Conservation (phyloP, 495 filamentous ascomycete genomes). For the Tirmania nivea region DNA sequence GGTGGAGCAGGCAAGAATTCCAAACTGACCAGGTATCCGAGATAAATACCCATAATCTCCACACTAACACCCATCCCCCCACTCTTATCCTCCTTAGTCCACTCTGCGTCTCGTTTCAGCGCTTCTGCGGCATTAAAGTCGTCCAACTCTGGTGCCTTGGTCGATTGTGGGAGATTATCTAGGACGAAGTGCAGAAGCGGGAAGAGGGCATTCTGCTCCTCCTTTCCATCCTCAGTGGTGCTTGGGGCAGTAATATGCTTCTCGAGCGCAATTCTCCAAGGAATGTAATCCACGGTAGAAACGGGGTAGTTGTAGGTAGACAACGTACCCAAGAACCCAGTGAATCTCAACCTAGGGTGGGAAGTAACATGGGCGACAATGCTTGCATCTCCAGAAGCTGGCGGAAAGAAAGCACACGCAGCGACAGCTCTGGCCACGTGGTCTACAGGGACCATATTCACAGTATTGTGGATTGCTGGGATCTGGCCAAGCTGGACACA, state of each 20-base stretch:
- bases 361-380: constrained; percentile 54
- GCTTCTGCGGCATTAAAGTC: constrained; percentile 47
- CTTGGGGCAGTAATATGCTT: constrained; percentile 18
- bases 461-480: constrained; percentile 63
- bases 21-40: constrained; percentile 46
- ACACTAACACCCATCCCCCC: constrained; percentile 41
- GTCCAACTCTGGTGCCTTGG: constrained; percentile 60
- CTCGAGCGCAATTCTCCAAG: constrained; percentile 22
- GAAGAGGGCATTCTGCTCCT: constrained; percentile 26
- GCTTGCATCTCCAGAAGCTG: constrained; percentile 25
- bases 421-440: constrained; percentile 64
- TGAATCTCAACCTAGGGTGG: constrained; percentile 60
- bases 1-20: constrained; percentile 45
- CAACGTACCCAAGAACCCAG: constrained; percentile 49
- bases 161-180: constrained; percentile 53
- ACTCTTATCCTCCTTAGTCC: constrained; percentile 41
- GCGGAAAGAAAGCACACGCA: constrained; percentile 43
- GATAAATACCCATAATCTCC: constrained; percentile 48
- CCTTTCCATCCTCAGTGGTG: constrained; percentile 5
- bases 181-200: constrained; percentile 73
- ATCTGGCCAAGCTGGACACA: constrained; percentile 56
- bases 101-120: constrained; percentile 37
- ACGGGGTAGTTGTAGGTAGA: constrained; percentile 58
- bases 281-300: constrained; percentile 42
- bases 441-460: constrained; percentile 78